These are phyloP conservation scores for Xerocomellus amylosporus DNA, from an alignment of 768 basidiomycete species.

Conservation along the genomic window DNA sequence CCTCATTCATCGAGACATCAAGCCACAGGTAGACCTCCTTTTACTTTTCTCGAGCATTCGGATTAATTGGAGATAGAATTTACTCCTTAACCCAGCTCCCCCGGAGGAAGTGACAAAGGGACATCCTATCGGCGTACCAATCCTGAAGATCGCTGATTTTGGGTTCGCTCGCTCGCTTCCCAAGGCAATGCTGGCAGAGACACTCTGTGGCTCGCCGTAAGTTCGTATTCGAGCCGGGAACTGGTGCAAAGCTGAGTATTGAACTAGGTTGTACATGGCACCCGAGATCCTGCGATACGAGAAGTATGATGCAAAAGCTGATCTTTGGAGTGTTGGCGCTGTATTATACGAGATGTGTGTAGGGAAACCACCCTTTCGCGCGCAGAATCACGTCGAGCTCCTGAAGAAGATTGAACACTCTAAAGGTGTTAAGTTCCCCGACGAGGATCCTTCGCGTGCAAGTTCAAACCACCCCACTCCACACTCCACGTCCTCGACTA, in stretches of 20 bases:
- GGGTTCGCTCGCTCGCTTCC: constrained; percentile 94
- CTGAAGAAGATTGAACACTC: constrained; percentile 88
- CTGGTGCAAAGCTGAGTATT: not conserved
- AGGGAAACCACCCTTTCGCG: constrained; percentile 91
- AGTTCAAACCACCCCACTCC: constrained; percentile 33
- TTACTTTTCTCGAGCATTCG: not conserved
- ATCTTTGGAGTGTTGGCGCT: constrained; percentile 97
- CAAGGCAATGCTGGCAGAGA: constrained; percentile 93
- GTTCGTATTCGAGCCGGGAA: constrained; percentile 30
- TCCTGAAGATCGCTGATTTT: constrained; percentile 97
- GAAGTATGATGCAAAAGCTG: constrained; percentile 97
- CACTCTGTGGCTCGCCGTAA: constrained; percentile 94
- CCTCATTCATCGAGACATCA: constrained; percentile 95
- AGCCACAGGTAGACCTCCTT: constrained; percentile 66
- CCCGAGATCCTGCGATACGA: constrained; percentile 96
- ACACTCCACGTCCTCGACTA: constrained; percentile 17
- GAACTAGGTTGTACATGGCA: constrained; percentile 88
- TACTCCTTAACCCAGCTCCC: constrained; percentile 81
- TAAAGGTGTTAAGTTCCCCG: constrained; percentile 92
- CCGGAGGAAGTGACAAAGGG: constrained; percentile 79
- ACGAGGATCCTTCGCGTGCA: constrained; percentile 64
- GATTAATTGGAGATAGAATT: constrained; percentile 55
- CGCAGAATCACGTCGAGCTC: constrained; percentile 93
- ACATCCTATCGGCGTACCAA: constrained; percentile 88
- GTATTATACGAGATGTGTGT: constrained; percentile 95